Conservation (phyloP, 345 rosid species). For the Gossypium bickii region DNA sequence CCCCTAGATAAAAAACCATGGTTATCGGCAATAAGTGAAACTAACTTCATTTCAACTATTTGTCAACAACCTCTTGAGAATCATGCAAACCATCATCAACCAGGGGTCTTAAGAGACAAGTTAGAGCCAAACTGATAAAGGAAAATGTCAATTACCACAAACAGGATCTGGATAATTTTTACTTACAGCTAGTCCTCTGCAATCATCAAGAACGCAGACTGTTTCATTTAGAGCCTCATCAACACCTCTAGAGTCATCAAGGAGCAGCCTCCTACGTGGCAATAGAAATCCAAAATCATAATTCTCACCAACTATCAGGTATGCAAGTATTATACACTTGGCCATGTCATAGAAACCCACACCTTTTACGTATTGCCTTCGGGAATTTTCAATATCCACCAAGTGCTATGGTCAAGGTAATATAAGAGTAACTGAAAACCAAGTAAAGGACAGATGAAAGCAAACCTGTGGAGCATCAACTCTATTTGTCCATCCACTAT, state of each 20-base stretch:
- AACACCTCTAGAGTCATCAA: slow-evolving; percentile 89
- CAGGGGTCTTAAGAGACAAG: not conserved
- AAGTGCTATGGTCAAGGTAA: not conserved
- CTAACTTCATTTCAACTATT: not conserved
- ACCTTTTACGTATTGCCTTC: not conserved
- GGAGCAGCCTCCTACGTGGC: slow-evolving; percentile 76
- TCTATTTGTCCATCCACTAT: slow-evolving; percentile 87
- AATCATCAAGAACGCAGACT: slow-evolving; percentile 58
- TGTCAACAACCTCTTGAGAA: not conserved
- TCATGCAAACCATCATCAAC: not conserved
- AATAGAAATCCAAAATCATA: slow-evolving; percentile 18
- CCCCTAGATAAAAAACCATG: not conserved
- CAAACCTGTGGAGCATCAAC: slow-evolving; percentile 91
- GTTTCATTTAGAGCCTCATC: slow-evolving; percentile 84
- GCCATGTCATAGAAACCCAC: slow-evolving; percentile 10
- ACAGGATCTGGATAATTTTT: slow-evolving; percentile 11
- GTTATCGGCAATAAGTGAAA: not conserved
- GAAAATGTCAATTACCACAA: not conserved
- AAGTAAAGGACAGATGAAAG: slow-evolving; percentile 5
- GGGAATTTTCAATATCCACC: not conserved
- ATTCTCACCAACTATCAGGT: not conserved
- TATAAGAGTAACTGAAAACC: not conserved
- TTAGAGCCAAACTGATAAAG: slow-evolving; percentile 4
- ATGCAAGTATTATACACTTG: slow-evolving; percentile 8
- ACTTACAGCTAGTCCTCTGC: slow-evolving; percentile 77